Percentiles rank a stretch among this genome's conserved stretches.
Conservation (phyloP, 495 filamentous ascomycete species). For the Tuber melanosporum region DNA sequence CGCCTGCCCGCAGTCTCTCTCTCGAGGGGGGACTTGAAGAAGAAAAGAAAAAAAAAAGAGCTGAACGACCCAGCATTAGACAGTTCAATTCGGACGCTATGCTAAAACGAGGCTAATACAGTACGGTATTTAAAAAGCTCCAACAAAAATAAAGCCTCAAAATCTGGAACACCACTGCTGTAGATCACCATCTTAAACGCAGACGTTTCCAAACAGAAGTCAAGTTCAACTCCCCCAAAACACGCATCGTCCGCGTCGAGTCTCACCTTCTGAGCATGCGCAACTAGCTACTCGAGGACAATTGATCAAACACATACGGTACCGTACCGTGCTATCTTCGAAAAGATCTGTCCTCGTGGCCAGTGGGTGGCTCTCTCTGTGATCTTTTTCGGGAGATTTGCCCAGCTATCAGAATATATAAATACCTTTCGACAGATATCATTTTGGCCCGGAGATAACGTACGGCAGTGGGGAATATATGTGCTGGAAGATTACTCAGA, state of each 20-base stretch:
- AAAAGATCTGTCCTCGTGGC: slow-evolving; percentile 2
- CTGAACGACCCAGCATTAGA: not conserved
- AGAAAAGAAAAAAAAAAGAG: not conserved
- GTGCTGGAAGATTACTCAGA: not conserved
- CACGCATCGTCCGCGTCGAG: not conserved
- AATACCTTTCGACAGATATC: not conserved
- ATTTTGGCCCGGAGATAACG: not conserved
- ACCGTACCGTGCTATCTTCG: not conserved
- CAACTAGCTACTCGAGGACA: not conserved
- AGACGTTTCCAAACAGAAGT: slow-evolving; percentile 6
- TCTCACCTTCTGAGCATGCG: not conserved
- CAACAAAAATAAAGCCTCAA: slow-evolving; percentile 40
- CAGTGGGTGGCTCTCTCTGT: not conserved
- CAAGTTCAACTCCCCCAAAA: slow-evolving; percentile 1
- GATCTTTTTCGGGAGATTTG: not conserved
- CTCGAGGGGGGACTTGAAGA: not conserved
- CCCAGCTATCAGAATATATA: not conserved
- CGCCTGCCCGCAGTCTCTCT: slow-evolving; percentile 30
- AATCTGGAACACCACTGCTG: slow-evolving; percentile 36
- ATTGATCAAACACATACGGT: not conserved
- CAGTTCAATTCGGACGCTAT: slow-evolving; percentile 4
- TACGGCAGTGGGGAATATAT: not conserved
- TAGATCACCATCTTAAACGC: slow-evolving; percentile 40
- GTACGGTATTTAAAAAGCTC: slow-evolving; percentile 15
- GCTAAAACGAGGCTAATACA: slow-evolving; percentile 2